phyloP scores from a whole-genome alignment of 2,329 filamentous ascomycete genomes.

The Fusarium siculi region DNA sequence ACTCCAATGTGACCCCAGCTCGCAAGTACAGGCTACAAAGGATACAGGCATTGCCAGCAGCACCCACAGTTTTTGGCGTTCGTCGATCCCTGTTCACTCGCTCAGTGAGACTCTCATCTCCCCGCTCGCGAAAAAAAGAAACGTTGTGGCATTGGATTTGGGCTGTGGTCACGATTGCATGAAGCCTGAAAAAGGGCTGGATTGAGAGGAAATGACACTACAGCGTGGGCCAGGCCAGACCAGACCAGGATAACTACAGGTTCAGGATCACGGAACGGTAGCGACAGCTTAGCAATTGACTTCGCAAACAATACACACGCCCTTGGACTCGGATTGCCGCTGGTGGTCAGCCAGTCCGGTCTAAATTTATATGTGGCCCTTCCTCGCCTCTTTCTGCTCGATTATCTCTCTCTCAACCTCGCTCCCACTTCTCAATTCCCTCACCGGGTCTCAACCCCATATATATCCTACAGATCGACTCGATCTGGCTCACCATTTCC shows the following conservation, averaged over 20 bases:
- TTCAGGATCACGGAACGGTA: not conserved
- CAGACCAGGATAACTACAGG: not conserved
- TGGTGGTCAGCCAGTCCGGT: conserved; percentile 19
- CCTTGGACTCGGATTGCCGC: conserved; percentile 31
- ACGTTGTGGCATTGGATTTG: not conserved
- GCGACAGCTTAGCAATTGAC: conserved; percentile 8
- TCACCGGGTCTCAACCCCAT: conserved; percentile 12
- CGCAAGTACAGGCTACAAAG: not conserved
- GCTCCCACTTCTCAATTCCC: conserved; percentile 9
- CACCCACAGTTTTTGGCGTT: conserved; percentile 31
- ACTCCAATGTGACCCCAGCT: not conserved
- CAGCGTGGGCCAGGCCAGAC: conserved; percentile 20
- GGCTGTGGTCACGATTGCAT: not conserved
- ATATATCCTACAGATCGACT: conserved; percentile 26
- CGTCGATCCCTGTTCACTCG: conserved; percentile 25
- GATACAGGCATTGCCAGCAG: not conserved
- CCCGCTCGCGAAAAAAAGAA: not conserved
- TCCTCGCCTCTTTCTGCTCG: conserved; percentile 30
- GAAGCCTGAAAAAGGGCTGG: conserved; percentile 19
- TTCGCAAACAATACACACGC: not conserved
- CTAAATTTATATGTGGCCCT: conserved; percentile 40
- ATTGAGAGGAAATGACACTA: not conserved
- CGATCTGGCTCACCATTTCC: conserved; percentile 12
- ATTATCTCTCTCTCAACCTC: conserved; percentile 4
- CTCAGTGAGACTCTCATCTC: conserved; percentile 5